Evolutionary conservation across 2,329 filamentous ascomycete genomes (phyloP).

Genomic region (Lasiodiplodia sp.): DNA sequence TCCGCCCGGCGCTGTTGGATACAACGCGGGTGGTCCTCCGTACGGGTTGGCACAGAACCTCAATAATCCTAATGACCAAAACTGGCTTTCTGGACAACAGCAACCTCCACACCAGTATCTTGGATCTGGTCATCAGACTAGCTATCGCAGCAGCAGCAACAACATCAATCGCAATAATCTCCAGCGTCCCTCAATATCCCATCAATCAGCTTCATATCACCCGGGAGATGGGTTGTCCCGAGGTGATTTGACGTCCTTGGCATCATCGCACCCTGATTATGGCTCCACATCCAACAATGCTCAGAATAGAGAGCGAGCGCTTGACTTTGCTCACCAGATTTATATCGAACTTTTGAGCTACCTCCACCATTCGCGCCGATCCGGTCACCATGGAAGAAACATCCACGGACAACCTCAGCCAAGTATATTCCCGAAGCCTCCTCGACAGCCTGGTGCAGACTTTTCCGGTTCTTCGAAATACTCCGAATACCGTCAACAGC

Average conservation of each 20-base stretch:
- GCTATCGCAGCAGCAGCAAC: background rate
- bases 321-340: conserved; percentile 55
- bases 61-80: conserved; percentile 18
- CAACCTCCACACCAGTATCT: conserved; percentile 19
- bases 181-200: conserved; percentile 19
- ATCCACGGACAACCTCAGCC: conserved; percentile 58
- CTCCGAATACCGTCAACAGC: conserved; percentile 14
- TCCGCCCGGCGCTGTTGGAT: conserved; percentile 16
- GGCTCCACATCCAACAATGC: conserved; percentile 52
- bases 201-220: conserved; percentile 19
- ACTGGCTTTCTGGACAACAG: conserved; percentile 25
- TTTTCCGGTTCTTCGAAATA: conserved; percentile 43
- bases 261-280: conserved; percentile 44
- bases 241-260: conserved; percentile 14
- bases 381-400: conserved; percentile 16
- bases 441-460: conserved; percentile 62
- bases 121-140: conserved; percentile 5
- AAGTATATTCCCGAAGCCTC: conserved; percentile 68
- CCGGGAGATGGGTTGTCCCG: conserved; percentile 5
- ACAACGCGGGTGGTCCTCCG: conserved; percentile 9
- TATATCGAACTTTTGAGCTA: conserved; percentile 58
- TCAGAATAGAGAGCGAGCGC: conserved; percentile 53
- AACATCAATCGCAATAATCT: conserved; percentile 18
- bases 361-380: conserved; percentile 54
- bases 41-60: conserved; percentile 9